Base-by-base conservation (phyloP, 2,329 filamentous ascomycete species). In the Biscogniauxia marginata region DNA sequence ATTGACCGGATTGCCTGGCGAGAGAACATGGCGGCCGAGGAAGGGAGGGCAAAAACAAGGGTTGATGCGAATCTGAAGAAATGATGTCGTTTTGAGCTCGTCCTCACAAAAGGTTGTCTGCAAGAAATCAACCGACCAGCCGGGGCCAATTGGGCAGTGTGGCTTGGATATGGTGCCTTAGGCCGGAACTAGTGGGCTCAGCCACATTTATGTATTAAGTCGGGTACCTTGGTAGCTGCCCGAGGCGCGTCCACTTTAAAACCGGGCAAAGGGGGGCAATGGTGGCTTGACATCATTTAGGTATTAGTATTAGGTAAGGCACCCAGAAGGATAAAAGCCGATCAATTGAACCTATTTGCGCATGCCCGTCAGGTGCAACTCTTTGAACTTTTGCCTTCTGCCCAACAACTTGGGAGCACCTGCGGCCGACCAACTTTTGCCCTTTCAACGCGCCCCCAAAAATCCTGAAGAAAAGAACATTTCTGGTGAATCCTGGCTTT, bases 1-100 rank as follows among this genome's bases (percentile, higher is more conserved):
- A 78, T 76, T 70, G 81, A 76, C 73, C 81, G 81, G 74, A 82
- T 74, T 63, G 75, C 76, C 75, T 84, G 81, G 80, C 83, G 81
- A 73, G 82, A 84, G 73, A 85, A 75, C 83, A 85, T 85, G 73
- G 67, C 75, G 73, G 64, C 30, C 30, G 13, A 16, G 25, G 53
- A 54, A 22, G 54, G 46, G 52, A 54, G 49, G 62, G 56, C 44
- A 54, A 46, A 20, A 53, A 50, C 57, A 52, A 44, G 56, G 53
- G 53, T 53, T 54, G 63, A 50, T 52, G 59, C 56, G 54, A 53
- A 57, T 65, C n/a, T 58, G 58, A 61, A 62, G 63, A 63, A 55
- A 61, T 58, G 34, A 45, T 55, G 61, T 63, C 56, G 56, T 58
- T 59, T 58, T 46, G 46, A 64, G 62, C 65, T 68, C 63, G 55